phyloP scores from a whole-genome alignment of 495 filamentous ascomycete genomes.

The Penicillium riverlandense region DNA sequence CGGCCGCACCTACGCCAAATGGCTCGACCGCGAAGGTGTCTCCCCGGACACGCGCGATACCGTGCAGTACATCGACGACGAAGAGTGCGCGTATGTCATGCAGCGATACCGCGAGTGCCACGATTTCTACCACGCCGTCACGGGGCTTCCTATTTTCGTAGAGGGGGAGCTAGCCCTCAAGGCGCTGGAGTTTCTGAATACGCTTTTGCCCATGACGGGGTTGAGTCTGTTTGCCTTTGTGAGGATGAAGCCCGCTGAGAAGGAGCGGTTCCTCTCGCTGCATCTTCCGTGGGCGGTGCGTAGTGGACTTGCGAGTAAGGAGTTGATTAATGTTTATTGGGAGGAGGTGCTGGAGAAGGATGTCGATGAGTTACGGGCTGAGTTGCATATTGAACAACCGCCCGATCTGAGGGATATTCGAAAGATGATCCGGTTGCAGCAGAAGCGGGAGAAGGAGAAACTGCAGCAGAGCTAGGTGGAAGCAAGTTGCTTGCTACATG shows the following conservation, averaged over 20 bases:
- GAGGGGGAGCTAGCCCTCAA: conserved; percentile 95
- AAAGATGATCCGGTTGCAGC: conserved; percentile 58
- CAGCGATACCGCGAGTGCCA: conserved; percentile 96
- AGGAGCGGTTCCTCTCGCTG: conserved; percentile 59
- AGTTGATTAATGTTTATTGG: conserved; percentile 97
- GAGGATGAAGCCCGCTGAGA: conserved; percentile 69
- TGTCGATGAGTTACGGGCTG: conserved; percentile 63
- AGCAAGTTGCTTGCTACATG: too few species aligned
- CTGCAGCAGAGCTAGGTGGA: conserved; percentile 18
- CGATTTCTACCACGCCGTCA: conserved; percentile 97
- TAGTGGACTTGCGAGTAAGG: conserved; percentile 68
- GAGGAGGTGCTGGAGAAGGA: conserved; percentile 87
- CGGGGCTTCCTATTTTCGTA: conserved; percentile 80
- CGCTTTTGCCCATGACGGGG: conserved; percentile 89
- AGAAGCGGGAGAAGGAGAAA: conserved; percentile 55
- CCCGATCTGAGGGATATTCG: conserved; percentile 82
- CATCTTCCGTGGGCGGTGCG: conserved; percentile 88
- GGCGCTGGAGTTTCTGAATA: conserved; percentile 94
- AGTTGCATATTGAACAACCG: conserved; percentile 79
- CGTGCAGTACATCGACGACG: conserved; percentile 88
- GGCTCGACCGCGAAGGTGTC: conserved; percentile 89
- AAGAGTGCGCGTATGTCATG: conserved; percentile 96
- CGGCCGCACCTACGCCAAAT: conserved; percentile 75
- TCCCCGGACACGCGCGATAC: conserved; percentile 76
- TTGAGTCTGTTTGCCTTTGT: conserved; percentile 63